Evolutionary conservation across 352 stramenopile genomes (phyloP).

Genomic region (Pythium volutum): DNA sequence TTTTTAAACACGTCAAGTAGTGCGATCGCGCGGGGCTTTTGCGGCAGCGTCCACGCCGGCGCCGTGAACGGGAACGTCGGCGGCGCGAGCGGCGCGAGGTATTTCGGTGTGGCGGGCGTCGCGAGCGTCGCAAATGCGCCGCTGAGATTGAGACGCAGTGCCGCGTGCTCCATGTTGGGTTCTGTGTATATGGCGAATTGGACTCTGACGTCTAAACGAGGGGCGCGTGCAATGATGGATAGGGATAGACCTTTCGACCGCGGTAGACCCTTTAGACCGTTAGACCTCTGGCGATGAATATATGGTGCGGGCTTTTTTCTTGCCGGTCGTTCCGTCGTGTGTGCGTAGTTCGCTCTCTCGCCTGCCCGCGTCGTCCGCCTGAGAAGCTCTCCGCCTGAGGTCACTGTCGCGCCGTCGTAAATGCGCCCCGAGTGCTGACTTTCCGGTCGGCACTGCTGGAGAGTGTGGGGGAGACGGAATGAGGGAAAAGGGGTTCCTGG

Average conservation of each 20-base stretch:
- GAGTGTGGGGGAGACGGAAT: background rate
- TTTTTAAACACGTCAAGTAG: conserved; percentile 82
- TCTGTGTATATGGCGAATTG: background rate
- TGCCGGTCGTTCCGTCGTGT: too few species aligned
- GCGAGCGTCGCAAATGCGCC: conserved; percentile 27
- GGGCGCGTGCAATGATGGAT: background rate
- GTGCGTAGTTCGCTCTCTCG: too few species aligned
- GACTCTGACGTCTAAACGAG: conserved; percentile 27
- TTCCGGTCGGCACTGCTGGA: background rate
- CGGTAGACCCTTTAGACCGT: too few species aligned
- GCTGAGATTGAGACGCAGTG: conserved; percentile 60
- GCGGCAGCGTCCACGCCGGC: conserved; percentile 46
- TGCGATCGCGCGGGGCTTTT: conserved; percentile 54
- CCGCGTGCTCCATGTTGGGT: conserved; percentile 12
- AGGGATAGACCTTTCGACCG: too few species aligned
- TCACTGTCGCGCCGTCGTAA: background rate
- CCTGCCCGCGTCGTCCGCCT: too few species aligned
- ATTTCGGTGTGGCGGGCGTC: conserved; percentile 41
- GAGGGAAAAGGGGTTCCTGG: background rate
- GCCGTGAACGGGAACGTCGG: conserved; percentile 65
- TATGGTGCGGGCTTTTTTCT: too few species aligned
- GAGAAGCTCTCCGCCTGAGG: background rate
- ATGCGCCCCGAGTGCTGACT: background rate
- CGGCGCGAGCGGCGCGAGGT: conserved; percentile 62
- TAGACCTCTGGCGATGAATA: too few species aligned